phyloP scores from a whole-genome alignment of 176 grass and related monocot genomes.

The Pontederia crassipes region DNA sequence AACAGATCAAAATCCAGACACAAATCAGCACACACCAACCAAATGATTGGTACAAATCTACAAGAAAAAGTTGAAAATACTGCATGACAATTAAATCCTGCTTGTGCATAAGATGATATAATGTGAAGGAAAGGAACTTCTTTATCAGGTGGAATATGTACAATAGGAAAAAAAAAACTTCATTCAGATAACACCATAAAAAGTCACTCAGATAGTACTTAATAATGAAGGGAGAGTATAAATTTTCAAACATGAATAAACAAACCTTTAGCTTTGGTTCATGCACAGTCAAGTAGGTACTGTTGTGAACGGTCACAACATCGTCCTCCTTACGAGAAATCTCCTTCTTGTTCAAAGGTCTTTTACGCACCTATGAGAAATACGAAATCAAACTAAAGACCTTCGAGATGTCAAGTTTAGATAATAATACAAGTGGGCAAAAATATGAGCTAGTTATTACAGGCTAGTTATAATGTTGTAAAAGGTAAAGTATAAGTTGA shows the following conservation, averaged over 20 bases:
- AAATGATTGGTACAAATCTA: no score
- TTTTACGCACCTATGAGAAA: constrained; percentile 42
- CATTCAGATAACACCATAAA: constrained; percentile 2
- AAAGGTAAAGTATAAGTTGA: no score
- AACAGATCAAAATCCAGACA: no score
- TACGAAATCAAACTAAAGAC: neutral
- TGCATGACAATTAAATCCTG: no score
- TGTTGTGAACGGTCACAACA: constrained; percentile 43
- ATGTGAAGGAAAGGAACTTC: no score
- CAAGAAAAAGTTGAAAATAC: no score
- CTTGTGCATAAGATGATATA: no score
- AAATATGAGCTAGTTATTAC: no score
- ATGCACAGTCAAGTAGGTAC: constrained; percentile 45
- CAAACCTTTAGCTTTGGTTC: constrained; percentile 63
- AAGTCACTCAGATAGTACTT: neutral
- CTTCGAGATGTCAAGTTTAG: neutral
- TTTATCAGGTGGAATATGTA: no score
- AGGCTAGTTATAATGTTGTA: no score
- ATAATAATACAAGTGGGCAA: neutral
- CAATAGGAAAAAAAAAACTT: neutral
- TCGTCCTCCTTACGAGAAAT: constrained; percentile 57
- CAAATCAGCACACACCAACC: no score
- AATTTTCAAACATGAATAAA: neutral
- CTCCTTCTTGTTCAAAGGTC: constrained; percentile 63
- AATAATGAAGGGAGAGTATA: neutral